phyloP scores from a whole-genome alignment of 768 basidiomycete species.

The Sutorius australiensis region DNA sequence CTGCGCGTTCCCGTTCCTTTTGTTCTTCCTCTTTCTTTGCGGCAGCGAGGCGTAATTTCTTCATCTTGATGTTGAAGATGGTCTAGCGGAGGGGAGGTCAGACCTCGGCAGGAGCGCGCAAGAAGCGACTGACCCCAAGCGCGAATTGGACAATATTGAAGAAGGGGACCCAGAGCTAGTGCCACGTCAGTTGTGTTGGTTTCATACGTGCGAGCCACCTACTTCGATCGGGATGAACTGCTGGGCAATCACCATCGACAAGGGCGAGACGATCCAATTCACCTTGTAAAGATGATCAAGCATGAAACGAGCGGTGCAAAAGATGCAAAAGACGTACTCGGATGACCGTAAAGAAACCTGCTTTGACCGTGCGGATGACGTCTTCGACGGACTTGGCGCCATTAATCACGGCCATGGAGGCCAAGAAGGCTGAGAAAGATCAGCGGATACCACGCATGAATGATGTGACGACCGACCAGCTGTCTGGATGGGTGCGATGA shows the following conservation, averaged over 20 bases:
- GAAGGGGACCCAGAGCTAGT: constrained; percentile 82
- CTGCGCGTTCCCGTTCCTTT: constrained; percentile 32
- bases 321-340: constrained; percentile 43
- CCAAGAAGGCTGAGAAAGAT: constrained; percentile 53
- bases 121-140: constrained; percentile 55
- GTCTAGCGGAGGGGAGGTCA: constrained; percentile 40
- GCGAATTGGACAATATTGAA: constrained; percentile 77
- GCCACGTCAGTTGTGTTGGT: constrained; percentile 1
- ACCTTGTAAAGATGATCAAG: constrained; percentile 43
- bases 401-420: constrained; percentile 80
- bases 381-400: constrained; percentile 68
- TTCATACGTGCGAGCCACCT: constrained; percentile 15
- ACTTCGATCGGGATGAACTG: constrained; percentile 76
- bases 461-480: constrained; percentile 42
- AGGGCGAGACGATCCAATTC: constrained; percentile 75
- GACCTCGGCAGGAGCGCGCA: not conserved
- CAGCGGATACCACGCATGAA: not conserved
- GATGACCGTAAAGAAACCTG: constrained; percentile 71
- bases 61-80: constrained; percentile 69
- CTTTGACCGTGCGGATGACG: constrained; percentile 62
- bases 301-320: not conserved
- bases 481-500: constrained; percentile 74
- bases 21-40: constrained; percentile 46
- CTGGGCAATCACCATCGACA: constrained; percentile 73
- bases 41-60: constrained; percentile 55